Evolutionary conservation across 2,329 filamentous ascomycete species (phyloP).

Genomic region (Thelonectria discophora): DNA sequence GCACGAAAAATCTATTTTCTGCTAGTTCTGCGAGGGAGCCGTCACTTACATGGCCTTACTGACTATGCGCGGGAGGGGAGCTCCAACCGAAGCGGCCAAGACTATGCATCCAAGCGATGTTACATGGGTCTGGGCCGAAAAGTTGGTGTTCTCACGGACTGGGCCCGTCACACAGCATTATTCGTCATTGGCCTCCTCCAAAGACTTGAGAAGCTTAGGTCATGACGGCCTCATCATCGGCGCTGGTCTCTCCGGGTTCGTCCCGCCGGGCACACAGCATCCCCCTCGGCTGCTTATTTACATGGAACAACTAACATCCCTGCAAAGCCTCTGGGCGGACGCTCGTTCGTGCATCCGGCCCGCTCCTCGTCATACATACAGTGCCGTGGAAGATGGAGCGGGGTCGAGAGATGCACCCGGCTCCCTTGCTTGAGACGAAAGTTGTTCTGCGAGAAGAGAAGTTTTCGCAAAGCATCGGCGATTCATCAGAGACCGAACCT

Average conservation of each 20-base stretch:
- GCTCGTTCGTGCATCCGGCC: conserved; percentile 20
- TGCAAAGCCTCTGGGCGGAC: conserved; percentile 16
- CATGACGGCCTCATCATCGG: background rate
- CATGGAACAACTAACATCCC: conserved; percentile 1
- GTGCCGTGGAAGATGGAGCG: background rate
- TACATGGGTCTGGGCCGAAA: background rate
- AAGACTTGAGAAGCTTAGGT: background rate
- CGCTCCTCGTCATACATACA: conserved; percentile 15
- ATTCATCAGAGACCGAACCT: too few relatives aligned
- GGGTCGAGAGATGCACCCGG: background rate
- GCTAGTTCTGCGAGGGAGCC: conserved; percentile 33
- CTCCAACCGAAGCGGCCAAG: conserved; percentile 11
- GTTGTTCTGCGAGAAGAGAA: background rate
- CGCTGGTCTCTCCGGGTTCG: conserved; percentile 1
- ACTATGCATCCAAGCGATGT: background rate
- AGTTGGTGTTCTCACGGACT: background rate
- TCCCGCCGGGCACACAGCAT: conserved; percentile 26
- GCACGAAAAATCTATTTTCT: background rate
- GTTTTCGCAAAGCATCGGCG: too few relatives aligned
- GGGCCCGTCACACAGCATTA: background rate
- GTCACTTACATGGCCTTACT: conserved; percentile 32
- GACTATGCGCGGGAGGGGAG: conserved; percentile 1
- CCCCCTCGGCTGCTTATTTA: conserved; percentile 3
- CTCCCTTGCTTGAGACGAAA: background rate
- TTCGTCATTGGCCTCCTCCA: background rate